Base-by-base conservation (phyloP, 768 basidiomycete species). In the Phlegmacium glaucopus region DNA sequence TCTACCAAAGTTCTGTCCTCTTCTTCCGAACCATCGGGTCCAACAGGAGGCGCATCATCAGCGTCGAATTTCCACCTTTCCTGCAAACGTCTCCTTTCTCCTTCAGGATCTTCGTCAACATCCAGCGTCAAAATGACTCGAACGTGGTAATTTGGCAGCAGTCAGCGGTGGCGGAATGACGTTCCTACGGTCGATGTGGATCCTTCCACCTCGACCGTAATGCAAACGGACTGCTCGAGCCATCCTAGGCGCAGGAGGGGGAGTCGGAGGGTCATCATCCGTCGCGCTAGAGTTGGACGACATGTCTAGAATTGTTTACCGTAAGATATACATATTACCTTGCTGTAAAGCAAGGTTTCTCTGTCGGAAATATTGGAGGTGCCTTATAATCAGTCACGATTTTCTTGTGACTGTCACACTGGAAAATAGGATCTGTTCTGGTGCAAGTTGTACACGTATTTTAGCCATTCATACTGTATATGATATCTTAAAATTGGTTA, bases 191-290 rank as follows among this genome's bases (percentile, higher is more conserved):
- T 96, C 93, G 13, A 95, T 56, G 52, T 82, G 71, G 11, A 84
- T 61, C 22, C 90, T 79, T 4, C 94, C 94, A 27, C 88, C 90
- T 45, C 95, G 88, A 1, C 93, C 93, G 47, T 77, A 65, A 8
- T 94, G 86, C 40, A 86, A 58, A 50, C 94, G 87, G 47, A 92
- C 72, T 2, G 81, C 71, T 9, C 76, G 76, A n/a, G 55, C 48
- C 1, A 45, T 28, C 6, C 66, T 54, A 39, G 61, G 53, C 22
- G 22, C 22, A 29, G 51, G 61, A 35, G 64, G 57, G 50, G 61
- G 22, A 15, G 64, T 49, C 18, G 60, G 55, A 42, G 66, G 54
- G 11, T 69, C 64, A 6, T 61, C 61, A n/a, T 61, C 22, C 22
- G 22, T 22, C 22, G 22, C 54, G 29, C 65, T 63, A 2, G 66